Evolutionary conservation across 2,329 filamentous ascomycete genomes (phyloP).

Genomic region (Pseudocercospora cruenta): DNA sequence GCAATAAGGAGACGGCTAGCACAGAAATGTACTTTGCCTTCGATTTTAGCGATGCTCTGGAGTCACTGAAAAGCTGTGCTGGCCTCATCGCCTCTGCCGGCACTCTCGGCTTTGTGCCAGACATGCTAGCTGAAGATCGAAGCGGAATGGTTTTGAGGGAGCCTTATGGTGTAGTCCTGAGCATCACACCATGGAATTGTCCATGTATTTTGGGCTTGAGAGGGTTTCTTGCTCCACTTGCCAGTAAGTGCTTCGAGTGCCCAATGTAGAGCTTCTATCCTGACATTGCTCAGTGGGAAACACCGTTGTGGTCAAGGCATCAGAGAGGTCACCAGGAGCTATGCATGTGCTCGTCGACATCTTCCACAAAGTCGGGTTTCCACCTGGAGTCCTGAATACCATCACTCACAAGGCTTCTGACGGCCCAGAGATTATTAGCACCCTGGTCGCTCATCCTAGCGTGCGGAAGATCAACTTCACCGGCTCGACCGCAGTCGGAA

Average conservation of each 20-base stretch:
- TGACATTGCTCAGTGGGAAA: constrained; percentile 60
- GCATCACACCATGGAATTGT: constrained; percentile 75
- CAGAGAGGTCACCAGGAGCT: constrained; percentile 68
- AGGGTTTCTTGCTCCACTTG: constrained; percentile 61
- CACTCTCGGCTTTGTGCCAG: constrained; percentile 53
- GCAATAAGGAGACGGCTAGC: constrained; percentile 60
- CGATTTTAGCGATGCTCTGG: constrained; percentile 43
- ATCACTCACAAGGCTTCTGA: constrained; percentile 62
- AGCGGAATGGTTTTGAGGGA: constrained; percentile 65
- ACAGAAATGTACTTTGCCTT: constrained; percentile 42
- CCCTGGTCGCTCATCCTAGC: constrained; percentile 66
- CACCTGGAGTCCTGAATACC: constrained; percentile 72
- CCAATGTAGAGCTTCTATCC: background rate
- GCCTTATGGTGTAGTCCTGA: constrained; percentile 76
- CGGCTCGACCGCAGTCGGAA: constrained; percentile 66
- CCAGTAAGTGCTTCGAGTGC: constrained; percentile 29
- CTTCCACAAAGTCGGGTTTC: constrained; percentile 68
- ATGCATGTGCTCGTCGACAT: constrained; percentile 56
- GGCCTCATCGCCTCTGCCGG: constrained; percentile 50
- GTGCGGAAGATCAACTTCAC: constrained; percentile 79
- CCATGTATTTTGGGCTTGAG: constrained; percentile 53
- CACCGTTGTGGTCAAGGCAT: constrained; percentile 71
- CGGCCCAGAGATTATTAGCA: constrained; percentile 66
- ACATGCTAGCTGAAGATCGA: constrained; percentile 55
- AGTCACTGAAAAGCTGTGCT: constrained; percentile 56